Evolutionary conservation across 2,329 filamentous ascomycete genomes (phyloP).

Genomic region (Pseudogymnoascus sp.): DNA sequence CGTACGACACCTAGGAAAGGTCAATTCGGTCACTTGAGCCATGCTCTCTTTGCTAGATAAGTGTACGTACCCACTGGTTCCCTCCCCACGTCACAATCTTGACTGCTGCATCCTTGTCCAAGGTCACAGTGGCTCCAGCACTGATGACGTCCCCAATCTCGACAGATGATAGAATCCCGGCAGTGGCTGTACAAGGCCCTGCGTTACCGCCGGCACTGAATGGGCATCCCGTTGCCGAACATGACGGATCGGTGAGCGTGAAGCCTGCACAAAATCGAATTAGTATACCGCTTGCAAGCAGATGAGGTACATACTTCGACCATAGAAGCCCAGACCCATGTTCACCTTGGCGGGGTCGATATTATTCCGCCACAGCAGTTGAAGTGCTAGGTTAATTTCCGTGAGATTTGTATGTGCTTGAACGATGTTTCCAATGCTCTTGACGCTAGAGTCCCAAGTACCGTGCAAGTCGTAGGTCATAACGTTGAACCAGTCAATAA

Average conservation of each 20-base stretch:
- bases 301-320: slow-evolving; percentile 18
- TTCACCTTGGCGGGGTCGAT: slow-evolving; percentile 33
- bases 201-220: slow-evolving; percentile 18
- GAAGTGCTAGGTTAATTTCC: slow-evolving; percentile 33
- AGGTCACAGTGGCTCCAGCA: slow-evolving; percentile 14
- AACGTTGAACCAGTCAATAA: slow-evolving; percentile 36
- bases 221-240: slow-evolving; percentile 18
- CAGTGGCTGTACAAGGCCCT: slow-evolving; percentile 21
- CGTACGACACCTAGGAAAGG: slow-evolving; percentile 21
- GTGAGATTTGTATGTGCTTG: slow-evolving; percentile 37
- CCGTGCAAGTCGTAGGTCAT: slow-evolving; percentile 40
- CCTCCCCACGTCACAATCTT: slow-evolving; percentile 28
- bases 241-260: slow-evolving; percentile 15
- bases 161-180: slow-evolving; percentile 28
- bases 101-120: slow-evolving; percentile 24
- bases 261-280: slow-evolving; percentile 7
- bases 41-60: not conserved
- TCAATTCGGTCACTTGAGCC: slow-evolving; percentile 5
- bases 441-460: slow-evolving; percentile 29
- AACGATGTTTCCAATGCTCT: slow-evolving; percentile 28
- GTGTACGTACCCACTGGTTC: slow-evolving; percentile 28
- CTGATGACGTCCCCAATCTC: slow-evolving; percentile 29
- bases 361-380: slow-evolving; percentile 37
- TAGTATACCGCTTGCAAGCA: not conserved
- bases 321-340: slow-evolving; percentile 39